phyloP scores from a whole-genome alignment of 1,284 basidiomycete genomes.

The Microstroma glucosiphilum region DNA sequence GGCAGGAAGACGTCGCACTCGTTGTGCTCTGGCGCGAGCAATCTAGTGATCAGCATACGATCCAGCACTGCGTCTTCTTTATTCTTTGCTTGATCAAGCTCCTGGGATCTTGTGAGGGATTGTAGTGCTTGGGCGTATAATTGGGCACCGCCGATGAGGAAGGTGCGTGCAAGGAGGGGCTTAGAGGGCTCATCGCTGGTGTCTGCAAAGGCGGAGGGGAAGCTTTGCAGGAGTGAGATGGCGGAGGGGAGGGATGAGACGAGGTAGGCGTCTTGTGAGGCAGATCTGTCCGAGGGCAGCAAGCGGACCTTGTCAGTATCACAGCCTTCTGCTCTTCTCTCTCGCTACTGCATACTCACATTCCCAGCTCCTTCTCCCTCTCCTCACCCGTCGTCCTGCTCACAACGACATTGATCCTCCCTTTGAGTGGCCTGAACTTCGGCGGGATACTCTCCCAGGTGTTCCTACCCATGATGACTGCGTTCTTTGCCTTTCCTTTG shows the following conservation, averaged over 20 bases:
- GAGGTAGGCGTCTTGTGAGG: not conserved
- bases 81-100: not conserved
- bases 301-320: slow-evolving; percentile 12
- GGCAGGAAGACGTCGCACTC: slow-evolving; percentile 83
- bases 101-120: not conserved
- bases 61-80: slow-evolving; percentile 18
- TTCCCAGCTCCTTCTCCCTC: slow-evolving; percentile 11
- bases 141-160: slow-evolving; percentile 84
- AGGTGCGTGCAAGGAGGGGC: slow-evolving; percentile 52
- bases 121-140: slow-evolving; percentile 63
- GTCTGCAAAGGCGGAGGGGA: slow-evolving; percentile 37
- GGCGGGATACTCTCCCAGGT: slow-evolving; percentile 97
- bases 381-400: slow-evolving; percentile 59
- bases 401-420: slow-evolving; percentile 74
- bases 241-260: slow-evolving; percentile 8
- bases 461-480: slow-evolving; percentile 89
- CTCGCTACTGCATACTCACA: slow-evolving; percentile 6
- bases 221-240: slow-evolving; percentile 29
- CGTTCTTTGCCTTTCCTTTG: slow-evolving; percentile 58
- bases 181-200: slow-evolving; percentile 32
- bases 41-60: slow-evolving; percentile 68
- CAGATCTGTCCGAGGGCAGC: not conserved
- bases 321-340: slow-evolving; percentile 5
- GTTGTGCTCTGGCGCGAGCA: slow-evolving; percentile 66
- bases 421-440: slow-evolving; percentile 74